Percentiles rank a stretch among this genome's conserved stretches.
Evolutionary conservation across 2,329 filamentous ascomycete genomes (phyloP).

Genomic region (Parastagonospora nodorum): DNA sequence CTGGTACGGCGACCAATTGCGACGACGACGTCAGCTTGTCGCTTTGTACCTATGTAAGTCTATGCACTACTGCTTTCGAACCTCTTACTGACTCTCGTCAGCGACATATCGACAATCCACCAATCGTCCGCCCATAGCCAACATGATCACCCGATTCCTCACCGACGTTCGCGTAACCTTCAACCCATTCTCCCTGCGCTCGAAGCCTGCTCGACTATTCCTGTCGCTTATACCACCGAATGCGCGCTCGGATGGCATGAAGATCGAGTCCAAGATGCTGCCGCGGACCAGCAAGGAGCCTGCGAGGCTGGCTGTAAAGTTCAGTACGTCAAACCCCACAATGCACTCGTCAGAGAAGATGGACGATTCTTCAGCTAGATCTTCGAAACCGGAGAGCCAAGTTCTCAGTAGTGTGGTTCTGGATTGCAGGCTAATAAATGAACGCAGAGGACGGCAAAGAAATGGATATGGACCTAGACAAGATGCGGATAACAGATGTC

Average conservation of each 20-base stretch:
- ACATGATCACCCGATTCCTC: constrained; percentile 85
- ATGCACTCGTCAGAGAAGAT: too few species aligned
- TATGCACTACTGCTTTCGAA: too few species aligned
- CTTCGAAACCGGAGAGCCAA: neutral
- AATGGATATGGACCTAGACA: constrained; percentile 79
- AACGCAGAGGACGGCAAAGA: constrained; percentile 86
- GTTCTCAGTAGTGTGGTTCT: neutral
- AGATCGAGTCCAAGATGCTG: constrained; percentile 77
- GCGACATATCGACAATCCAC: too few species aligned
- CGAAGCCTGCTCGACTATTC: constrained; percentile 85
- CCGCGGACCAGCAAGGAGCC: constrained; percentile 71
- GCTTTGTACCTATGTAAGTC: neutral
- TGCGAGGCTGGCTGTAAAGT: constrained; percentile 76
- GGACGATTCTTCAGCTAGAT: too few species aligned
- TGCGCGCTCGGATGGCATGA: constrained; percentile 73
- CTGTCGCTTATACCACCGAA: constrained; percentile 82
- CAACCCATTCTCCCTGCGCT: constrained; percentile 83
- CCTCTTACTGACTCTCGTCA: neutral
- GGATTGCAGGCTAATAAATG: constrained; percentile 18
- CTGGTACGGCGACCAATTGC: neutral
- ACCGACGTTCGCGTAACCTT: constrained; percentile 85
- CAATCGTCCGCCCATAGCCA: constrained; percentile 17
- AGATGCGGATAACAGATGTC: constrained; percentile 82
- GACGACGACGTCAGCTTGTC: constrained; percentile 6
- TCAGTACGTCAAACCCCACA: constrained; percentile 65